Evolutionary conservation across 1,284 basidiomycete genomes (phyloP), one percentile per base, ranked within the genome.

Genomic region (Wallemia mellicola): DNA sequence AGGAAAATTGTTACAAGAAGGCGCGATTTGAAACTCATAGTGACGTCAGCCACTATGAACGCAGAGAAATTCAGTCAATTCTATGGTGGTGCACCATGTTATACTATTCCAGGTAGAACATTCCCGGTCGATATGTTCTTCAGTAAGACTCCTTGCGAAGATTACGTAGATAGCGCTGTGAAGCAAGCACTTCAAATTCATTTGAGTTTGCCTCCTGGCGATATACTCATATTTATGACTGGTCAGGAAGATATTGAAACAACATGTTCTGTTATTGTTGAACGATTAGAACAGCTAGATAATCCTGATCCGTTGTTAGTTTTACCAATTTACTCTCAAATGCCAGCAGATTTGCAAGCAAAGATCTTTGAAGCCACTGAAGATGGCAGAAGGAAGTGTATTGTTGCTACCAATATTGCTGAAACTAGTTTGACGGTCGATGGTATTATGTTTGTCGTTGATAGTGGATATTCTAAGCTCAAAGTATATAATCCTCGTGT

Each of bases 401-500:
- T 98, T 63, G 89, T 98, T 0, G 92, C 94, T 0, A 99, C 94
- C 5, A 99, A 99, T 70, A 98, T 98, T 63, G 94, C 94, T 2
- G 94, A 99, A 71, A 99, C 94, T 0, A 98, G 92, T 1, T 72
- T 98, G 24, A 58, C 68, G 81, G 91, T 98, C 61, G 94, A 98
- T 66, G 94, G 94, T 66, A 98, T 99, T 66, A 76, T 95, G 59
- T 57, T 84, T 66, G 94, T 98, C 30, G 86, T 98, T 2, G 94
- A 98, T 67, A 79, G 86, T 0, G 94, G 94, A 0, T 98, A 88
- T 71, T 94, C 86, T 57, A 98, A 98, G 71, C 75, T 96, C 63
- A 98, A 98, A 71, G 91, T 98, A 32, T 98, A 98, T 75, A 98
- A 98, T 67, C 91, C 94, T 7, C 88, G 91, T 69, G 88, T 98